Evolutionary conservation across 805 yeast genomes (phyloP).

Genomic region (Sugiyamaella floridensis): DNA sequence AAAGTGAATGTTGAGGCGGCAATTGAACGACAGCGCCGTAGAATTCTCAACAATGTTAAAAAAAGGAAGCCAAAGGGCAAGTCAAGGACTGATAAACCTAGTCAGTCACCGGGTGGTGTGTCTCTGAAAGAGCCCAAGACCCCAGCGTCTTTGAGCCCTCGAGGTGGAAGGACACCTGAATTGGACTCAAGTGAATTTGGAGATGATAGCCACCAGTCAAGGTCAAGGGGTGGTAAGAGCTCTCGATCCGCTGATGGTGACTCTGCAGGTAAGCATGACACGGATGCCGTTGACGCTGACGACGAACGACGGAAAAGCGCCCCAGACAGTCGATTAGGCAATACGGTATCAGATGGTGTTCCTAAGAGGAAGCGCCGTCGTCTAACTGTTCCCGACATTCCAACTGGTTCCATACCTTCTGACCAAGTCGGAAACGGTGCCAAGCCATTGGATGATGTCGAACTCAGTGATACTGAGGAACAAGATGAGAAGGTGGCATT

Average conservation of each 20-base stretch:
- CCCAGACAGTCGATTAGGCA: too few species aligned
- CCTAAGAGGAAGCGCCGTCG: constrained; percentile 3
- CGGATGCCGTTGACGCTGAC: not conserved
- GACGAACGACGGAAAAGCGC: not conserved
- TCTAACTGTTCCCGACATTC: constrained; percentile 1
- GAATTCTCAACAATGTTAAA: constrained; percentile 7
- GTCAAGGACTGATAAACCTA: not conserved
- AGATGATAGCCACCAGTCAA: not conserved
- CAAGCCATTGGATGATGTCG: not conserved
- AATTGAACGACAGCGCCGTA: constrained; percentile 33
- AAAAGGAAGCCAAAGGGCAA: constrained; percentile 1
- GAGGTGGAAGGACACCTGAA: not conserved
- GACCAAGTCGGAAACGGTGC: not conserved
- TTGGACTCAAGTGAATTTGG: not conserved
- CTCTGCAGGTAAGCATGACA: not conserved
- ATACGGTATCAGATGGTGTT: not conserved
- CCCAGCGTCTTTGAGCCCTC: not conserved
- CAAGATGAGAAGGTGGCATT: constrained; percentile 1
- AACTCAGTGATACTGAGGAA: constrained; percentile 3
- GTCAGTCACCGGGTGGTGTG: not conserved
- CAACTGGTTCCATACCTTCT: not conserved
- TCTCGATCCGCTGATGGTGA: not conserved
- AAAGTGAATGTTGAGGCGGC: constrained; percentile 40
- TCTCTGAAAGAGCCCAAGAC: not conserved
- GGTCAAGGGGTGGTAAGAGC: not conserved